Base-by-base conservation (phyloP, 2,329 filamentous ascomycete species). In the Botryosphaeria dothidea region DNA sequence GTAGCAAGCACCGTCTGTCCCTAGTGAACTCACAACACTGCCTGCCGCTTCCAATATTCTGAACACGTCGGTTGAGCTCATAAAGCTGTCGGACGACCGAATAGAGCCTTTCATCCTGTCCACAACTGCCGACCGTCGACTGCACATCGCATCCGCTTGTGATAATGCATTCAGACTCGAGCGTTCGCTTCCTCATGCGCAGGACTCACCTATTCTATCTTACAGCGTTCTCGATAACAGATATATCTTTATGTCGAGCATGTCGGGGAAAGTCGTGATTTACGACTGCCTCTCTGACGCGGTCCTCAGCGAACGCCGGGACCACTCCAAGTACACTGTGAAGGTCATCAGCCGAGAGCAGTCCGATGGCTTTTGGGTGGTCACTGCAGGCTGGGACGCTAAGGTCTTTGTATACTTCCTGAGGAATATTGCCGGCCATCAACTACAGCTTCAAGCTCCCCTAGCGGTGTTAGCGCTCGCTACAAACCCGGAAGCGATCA, bases 361-460 rank as follows among this genome's bases (percentile, higher is more conserved):
- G n/a, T 69, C 75, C 3, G 69, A 71, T 13, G 69, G 69, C 9
- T 64, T 67, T 21, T 68, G 71, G 36, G 68, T 87, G 62, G 86
- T 85, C 4, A 88, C 84, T 13, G 86, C 86, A 3, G 86, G 85
- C 23, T 89, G 86, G 86, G 86, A 89, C 70, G 77, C 81, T 29
- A 86, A 83, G 68, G 74, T 88, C 36, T 73, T 82, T 58, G 70
- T 89, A 48, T 88, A 88, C 72, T 69, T 71, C 17, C 43, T 78
- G 4, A 25, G 65, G 41, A 57, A 69, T 5, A 8, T 43, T 11
- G 13, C 58, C 52, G 29, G 71, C 76, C 19, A 72, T 71, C 6
- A 46, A 4, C 36, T 23, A 5, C 41, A 29, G 34, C 52, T 64
- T 17, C 19, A 31, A 48, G 56, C 63, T 2, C 83, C 77, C 51